Base-by-base conservation (phyloP, 164 flowering plant species). In the Sextonia rubra region DNA sequence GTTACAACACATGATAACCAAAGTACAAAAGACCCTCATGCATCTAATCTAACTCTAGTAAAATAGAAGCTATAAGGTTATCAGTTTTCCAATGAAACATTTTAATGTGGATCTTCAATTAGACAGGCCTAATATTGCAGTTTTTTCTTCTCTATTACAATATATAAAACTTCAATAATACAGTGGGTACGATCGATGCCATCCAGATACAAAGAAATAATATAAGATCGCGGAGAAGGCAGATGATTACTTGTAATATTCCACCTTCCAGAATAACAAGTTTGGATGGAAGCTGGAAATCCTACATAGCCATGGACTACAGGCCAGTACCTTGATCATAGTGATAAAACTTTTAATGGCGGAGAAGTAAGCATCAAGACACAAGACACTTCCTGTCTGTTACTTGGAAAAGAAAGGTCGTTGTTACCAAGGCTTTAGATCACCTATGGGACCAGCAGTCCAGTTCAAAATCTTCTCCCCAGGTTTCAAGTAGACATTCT, bases 361-460 rank as follows among this genome's bases (percentile, higher is more conserved):
- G 1, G 58, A 52, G n/a, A 15, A 52, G 14, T 52, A 20, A 3
- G 58, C 2, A 37, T 37, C 44, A 32, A 32, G 44, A 32, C 1
- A 0, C 8, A 32, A 32, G 44, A 37, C 44, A 37, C 44, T 37
- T 37, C 44, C 44, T 61, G 26, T 12, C 64, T 3, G 4, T 61
- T 12, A 61, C 12, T 61, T 61, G 14, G 14, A 25, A 11, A 44
- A 64, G 26, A 29, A 17, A 37, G 44, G 44, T 26, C 2, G 47
- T 23, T 29, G 15, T 79, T 83, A 87, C 91, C 89, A 86, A 49
- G 87, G 89, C 70, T 87, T 87, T 49, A 84, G 78, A 77, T 87
- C 91, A n/a, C 79, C 89, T 1, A 83, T 80, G 6, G 84, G 94
- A 0, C 97, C 98, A 4, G 93, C 94, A 15, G 97, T 94, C 97